These are phyloP conservation scores for Endothia cerciana DNA, from an alignment of 2,329 filamentous ascomycete species.

Conservation along the genomic window DNA sequence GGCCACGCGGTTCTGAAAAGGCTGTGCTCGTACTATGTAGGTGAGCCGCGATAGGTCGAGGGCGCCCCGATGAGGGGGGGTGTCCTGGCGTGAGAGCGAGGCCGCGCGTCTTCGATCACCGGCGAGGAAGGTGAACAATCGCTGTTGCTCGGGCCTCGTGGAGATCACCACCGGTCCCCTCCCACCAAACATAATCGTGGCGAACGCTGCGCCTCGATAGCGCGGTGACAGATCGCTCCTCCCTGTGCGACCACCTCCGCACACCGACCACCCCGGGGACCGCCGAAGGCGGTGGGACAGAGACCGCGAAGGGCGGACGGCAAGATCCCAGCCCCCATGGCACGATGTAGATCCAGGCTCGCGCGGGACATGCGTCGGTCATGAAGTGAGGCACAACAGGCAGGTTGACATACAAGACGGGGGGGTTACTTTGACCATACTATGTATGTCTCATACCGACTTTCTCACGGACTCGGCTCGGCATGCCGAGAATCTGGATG, in stretches of 20 bases:
- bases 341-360: neutral
- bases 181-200: neutral
- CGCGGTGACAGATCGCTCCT: neutral
- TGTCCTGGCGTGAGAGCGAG: neutral
- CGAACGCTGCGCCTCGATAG: neutral
- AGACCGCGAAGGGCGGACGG: neutral
- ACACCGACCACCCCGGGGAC: neutral
- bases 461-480: neutral
- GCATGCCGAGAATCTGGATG: neutral
- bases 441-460: no score
- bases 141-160: neutral
- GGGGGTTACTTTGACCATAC: no score
- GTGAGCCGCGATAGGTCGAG: neutral
- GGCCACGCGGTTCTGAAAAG: neutral
- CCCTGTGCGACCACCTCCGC: neutral
- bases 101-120: neutral
- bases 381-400: neutral
- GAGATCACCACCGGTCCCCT: neutral
- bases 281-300: neutral
- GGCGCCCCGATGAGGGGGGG: neutral
- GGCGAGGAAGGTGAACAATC: neutral
- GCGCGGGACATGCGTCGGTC: neutral
- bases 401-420: neutral
- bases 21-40: neutral
- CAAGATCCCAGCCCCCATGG: neutral